Conservation (phyloP, 805 yeast species). For the Brettanomyces custersianus region DNA sequence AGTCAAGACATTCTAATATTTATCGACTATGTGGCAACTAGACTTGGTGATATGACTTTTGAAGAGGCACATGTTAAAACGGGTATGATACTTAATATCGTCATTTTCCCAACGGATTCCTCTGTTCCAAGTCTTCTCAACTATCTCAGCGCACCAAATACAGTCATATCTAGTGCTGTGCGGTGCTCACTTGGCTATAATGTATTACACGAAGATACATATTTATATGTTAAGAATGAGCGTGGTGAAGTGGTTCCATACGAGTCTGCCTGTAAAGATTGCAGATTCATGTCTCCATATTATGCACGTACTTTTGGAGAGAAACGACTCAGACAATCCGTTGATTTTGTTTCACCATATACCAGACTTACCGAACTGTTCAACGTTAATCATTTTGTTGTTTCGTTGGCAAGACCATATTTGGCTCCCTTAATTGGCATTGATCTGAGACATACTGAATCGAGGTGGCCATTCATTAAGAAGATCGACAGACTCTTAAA, state of each 20-base stretch:
- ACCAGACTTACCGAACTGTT: conserved; percentile 84
- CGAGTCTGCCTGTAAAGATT: conserved; percentile 17
- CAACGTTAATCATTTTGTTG: conserved; percentile 89
- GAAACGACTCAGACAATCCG: conserved; percentile 4
- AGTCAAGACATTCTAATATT: conserved; percentile 79
- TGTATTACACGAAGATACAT: conserved; percentile 54
- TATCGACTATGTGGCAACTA: conserved; percentile 64
- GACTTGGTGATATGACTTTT: conserved; percentile 79
- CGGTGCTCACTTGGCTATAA: conserved; percentile 77
- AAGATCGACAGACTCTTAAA: conserved; percentile 45
- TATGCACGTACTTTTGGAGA: conserved; percentile 28
- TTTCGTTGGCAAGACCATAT: conserved; percentile 88
- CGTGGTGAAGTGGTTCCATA: conserved; percentile 30
- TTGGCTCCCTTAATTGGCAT: conserved; percentile 81
- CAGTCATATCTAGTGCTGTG: conserved; percentile 82
- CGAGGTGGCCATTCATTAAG: conserved; percentile 26
- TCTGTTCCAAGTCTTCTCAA: conserved; percentile 69
- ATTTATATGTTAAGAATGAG: conserved; percentile 47
- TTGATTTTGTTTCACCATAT: conserved; percentile 48
- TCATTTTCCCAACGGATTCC: conserved; percentile 71
- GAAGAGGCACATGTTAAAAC: conserved; percentile 85
- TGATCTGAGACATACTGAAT: conserved; percentile 58
- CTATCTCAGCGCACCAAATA: conserved; percentile 90
- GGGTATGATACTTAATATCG: conserved; percentile 71
- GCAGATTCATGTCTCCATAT: conserved; percentile 34